A percentile compares a stretch with the other conserved stretches of the same genome.
Conservation (phyloP, 1,284 basidiomycete genomes). For the Tremellales sp. region DNA sequence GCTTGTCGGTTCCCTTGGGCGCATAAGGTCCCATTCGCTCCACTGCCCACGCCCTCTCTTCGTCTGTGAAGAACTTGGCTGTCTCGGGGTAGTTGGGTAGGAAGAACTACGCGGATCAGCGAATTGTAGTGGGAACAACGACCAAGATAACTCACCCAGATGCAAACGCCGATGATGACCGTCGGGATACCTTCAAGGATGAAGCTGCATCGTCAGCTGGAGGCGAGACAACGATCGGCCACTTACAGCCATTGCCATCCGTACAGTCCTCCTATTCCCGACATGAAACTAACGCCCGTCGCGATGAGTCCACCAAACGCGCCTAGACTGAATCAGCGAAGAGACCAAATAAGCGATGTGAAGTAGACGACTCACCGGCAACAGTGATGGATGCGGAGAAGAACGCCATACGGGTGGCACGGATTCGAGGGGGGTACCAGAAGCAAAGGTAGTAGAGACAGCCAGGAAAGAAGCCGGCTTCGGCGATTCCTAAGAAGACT, state of each 20-base stretch:
- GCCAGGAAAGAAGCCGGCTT: conserved; percentile 52
- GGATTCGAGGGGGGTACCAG: conserved; percentile 28
- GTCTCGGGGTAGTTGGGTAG: conserved; percentile 54
- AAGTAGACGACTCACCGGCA: conserved; percentile 5
- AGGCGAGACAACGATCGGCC: not conserved
- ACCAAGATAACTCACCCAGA: conserved; percentile 16
- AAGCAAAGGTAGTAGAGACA: conserved; percentile 24
- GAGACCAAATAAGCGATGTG: not conserved
- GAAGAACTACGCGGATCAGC: conserved; percentile 29
- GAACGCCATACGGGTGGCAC: conserved; percentile 25
- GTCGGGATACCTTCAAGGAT: conserved; percentile 54
- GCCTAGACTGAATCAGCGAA: not conserved
- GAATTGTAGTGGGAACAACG: not conserved
- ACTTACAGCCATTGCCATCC: conserved; percentile 32
- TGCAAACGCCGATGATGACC: conserved; percentile 46
- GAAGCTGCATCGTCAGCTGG: conserved; percentile 29
- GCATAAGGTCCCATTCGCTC: conserved; percentile 67
- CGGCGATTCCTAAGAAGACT: conserved; percentile 53
- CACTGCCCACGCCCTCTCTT: conserved; percentile 65
- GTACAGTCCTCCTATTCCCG: conserved; percentile 22
- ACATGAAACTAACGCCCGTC: conserved; percentile 30
- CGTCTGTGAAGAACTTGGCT: conserved; percentile 58
- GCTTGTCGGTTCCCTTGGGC: conserved; percentile 52
- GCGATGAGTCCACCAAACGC: conserved; percentile 33
- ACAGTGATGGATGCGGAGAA: conserved; percentile 30